Evolutionary conservation across 169 alveolate species (phyloP).

Genomic region (Hepatocystis sp.): DNA sequence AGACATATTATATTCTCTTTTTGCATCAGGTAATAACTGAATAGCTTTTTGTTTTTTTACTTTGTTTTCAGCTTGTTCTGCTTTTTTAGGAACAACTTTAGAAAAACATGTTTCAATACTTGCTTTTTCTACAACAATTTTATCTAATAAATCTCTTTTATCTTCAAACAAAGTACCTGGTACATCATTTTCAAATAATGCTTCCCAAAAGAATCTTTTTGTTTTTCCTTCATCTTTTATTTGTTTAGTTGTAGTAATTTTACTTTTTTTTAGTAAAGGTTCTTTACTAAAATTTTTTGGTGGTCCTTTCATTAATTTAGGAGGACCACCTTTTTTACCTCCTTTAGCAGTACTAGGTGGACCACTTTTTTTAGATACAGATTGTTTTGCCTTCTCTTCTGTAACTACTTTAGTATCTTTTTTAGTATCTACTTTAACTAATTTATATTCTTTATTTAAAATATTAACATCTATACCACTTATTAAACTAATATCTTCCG

Average conservation of each 20-base stretch:
- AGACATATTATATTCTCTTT: constrained; percentile 92
- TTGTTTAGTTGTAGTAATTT: constrained; percentile 60
- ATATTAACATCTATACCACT: constrained; percentile 78
- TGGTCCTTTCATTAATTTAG: constrained; percentile 84
- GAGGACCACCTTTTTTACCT: constrained; percentile 78
- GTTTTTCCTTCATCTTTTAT: constrained; percentile 87
- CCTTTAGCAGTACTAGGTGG: constrained; percentile 75
- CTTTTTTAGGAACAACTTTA: constrained; percentile 77
- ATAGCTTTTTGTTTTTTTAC: constrained; percentile 78
- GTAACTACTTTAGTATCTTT: constrained; percentile 67
- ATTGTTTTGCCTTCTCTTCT: constrained; percentile 70
- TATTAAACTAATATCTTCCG: constrained; percentile 33
- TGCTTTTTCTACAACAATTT: constrained; percentile 85
- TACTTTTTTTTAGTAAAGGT: constrained; percentile 72
- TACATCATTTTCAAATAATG: constrained; percentile 89
- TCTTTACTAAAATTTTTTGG: constrained; percentile 81
- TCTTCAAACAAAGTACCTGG: constrained; percentile 90
- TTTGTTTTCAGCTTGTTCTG: constrained; percentile 19
- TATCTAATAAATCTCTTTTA: constrained; percentile 83
- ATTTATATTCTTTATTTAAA: constrained; percentile 79
- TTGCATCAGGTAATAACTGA: constrained; percentile 92
- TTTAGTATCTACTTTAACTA: constrained; percentile 76
- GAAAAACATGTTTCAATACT: constrained; percentile 86
- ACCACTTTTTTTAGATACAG: constrained; percentile 69
- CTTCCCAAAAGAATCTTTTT: constrained; percentile 93